Evolutionary conservation across 129 eudicot genomes (phyloP).

Genomic region (Tagetes erecta): DNA sequence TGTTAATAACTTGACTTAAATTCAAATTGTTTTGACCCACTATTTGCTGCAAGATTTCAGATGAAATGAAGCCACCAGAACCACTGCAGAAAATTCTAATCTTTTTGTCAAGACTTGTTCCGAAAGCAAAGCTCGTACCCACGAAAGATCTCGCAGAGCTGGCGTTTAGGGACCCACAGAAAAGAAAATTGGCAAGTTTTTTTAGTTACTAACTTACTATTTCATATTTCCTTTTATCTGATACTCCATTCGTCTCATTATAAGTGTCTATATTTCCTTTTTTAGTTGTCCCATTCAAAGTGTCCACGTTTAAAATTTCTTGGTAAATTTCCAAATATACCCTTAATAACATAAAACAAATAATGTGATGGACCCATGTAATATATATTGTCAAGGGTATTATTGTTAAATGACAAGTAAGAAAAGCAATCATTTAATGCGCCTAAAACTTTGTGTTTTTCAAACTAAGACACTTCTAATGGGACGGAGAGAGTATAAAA

Average conservation of each 20-base stretch:
- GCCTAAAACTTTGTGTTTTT: too few species aligned
- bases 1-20: not conserved
- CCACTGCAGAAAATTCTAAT: constrained; percentile 52
- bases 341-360: too few species aligned
- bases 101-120: constrained; percentile 52
- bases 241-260: too few species aligned
- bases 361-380: too few species aligned
- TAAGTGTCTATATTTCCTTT: too few species aligned
- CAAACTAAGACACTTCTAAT: too few species aligned
- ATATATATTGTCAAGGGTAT: too few species aligned
- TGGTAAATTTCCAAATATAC: too few species aligned
- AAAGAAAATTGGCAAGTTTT: constrained; percentile 58
- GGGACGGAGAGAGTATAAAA: not conserved
- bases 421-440: too few species aligned
- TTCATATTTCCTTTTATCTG: not conserved
- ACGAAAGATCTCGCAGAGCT: constrained; percentile 71
- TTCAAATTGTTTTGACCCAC: constrained; percentile 24
- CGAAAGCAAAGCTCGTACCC: constrained; percentile 76
- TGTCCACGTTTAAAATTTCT: too few species aligned
- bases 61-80: constrained; percentile 77
- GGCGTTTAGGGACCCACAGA: constrained; percentile 61
- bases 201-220: not conserved
- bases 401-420: too few species aligned
- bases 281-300: too few species aligned
- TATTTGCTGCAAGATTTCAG: constrained; percentile 62